Base-by-base conservation (phyloP, 192 early-diverging fungal genomes). In the Pilobolus umbonatus region DNA sequence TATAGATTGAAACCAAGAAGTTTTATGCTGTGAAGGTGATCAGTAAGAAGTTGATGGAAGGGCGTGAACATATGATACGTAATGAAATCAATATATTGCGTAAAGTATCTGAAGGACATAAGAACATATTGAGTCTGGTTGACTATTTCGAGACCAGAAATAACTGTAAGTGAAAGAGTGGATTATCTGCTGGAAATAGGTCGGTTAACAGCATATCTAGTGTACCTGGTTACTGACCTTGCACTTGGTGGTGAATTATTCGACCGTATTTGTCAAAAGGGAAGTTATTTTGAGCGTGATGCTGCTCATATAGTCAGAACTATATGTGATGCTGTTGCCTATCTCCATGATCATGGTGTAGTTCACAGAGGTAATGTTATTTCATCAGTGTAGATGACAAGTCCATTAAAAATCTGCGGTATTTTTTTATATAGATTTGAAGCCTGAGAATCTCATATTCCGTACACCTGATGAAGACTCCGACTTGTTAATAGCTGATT, bases 161-260 rank as follows among this genome's bases (percentile, higher is more conserved):
- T 64, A 87, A 85, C 68, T 40, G 78, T 79, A 71, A 61, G 76
- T n/a, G 19, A 17, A 59, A 19, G 35, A 40, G 2, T 3, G 26
- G 21, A 28, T 17, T 35, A 53, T 19, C 25, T 14, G 26, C 1
- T 17, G 17, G 24, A 1, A 1, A 25, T 48, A 2, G 1, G 12
- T 67, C 22, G 12, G 32, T 26, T 48, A 6, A 29, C 38, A 32
- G 11, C 26, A 48, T 57, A 43, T 21, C 35, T 54, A 84, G 81
- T 87, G 40, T 93, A 93, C 57, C 58, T 93, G 32, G 81, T 93
- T 12, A 89, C 82, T 8, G 90, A 91, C 60, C 69, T 87, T 44
- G 88, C 84, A 28, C 80, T 78, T 5, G 96, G 96, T 30, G 95
- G 95, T 22, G 96, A 99, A 72, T 73, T 99, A 26, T 97, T 96